phyloP scores from a whole-genome alignment of 1,139 yeast genomes.

The Yamadazyma sp. region DNA sequence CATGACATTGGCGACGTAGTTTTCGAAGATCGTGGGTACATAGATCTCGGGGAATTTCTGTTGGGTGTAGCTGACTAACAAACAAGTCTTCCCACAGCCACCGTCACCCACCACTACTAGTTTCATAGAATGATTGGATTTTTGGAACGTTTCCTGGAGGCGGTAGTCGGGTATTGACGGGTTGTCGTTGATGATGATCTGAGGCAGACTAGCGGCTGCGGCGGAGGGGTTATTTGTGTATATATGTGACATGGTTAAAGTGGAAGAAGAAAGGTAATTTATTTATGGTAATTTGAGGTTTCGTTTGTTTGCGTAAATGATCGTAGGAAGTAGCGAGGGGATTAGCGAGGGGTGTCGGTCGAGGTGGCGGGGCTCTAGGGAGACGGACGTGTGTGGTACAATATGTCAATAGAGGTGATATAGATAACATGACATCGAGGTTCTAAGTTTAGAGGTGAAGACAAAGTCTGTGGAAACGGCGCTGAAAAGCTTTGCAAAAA shows the following conservation, averaged over 20 bases:
- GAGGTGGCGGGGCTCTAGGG: too few relatives aligned
- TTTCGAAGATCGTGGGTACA: conserved; percentile 90
- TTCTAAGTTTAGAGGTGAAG: too few relatives aligned
- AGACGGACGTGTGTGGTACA: too few relatives aligned
- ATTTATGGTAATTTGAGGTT: background rate
- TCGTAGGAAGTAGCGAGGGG: background rate
- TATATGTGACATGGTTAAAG: background rate
- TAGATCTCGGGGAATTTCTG: conserved; percentile 75
- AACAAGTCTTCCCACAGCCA: conserved; percentile 91
- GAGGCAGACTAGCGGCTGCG: conserved; percentile 12
- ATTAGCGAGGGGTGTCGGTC: too few relatives aligned
- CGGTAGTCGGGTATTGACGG: conserved; percentile 40
- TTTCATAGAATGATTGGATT: conserved; percentile 50
- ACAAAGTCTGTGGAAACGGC: too few relatives aligned
- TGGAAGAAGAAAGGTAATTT: background rate
- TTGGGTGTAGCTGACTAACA: conserved; percentile 77
- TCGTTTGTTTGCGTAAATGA: background rate
- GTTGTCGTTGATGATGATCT: conserved; percentile 36
- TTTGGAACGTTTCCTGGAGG: conserved; percentile 32
- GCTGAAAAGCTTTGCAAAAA: too few relatives aligned
- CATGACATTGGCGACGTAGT: conserved; percentile 66
- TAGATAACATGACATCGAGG: too few relatives aligned
- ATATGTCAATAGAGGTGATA: too few relatives aligned
- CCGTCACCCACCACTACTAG: conserved; percentile 93
- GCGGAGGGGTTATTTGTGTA: conserved; percentile 9